A percentile compares a stretch with the other conserved stretches of the same genome.
These are phyloP conservation scores for Fusarium caatingaense DNA, from an alignment of 2,329 filamentous ascomycete species.

Conservation along the genomic window DNA sequence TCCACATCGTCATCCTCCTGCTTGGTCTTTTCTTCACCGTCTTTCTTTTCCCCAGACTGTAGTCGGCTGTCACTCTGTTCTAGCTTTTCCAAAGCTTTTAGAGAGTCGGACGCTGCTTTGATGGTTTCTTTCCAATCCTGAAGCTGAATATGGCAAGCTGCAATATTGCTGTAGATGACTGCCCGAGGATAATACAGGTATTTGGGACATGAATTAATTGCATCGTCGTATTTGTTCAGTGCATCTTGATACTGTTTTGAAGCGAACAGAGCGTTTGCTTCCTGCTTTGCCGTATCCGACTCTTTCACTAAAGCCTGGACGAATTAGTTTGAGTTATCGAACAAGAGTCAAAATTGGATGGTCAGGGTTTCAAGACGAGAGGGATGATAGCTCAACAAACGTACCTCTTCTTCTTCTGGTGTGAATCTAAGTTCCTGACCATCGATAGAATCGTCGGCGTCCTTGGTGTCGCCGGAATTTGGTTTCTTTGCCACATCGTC, in stretches of 20 bases:
- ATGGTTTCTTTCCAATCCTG: conserved; percentile 87
- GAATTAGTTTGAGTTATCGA: not conserved
- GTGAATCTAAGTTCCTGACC: conserved; percentile 57
- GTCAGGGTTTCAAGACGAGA: not conserved
- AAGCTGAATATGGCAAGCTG: conserved; percentile 88
- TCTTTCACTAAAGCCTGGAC: conserved; percentile 73
- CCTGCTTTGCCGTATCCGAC: conserved; percentile 77
- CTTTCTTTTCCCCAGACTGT: conserved; percentile 53
- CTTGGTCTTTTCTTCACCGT: conserved; percentile 50
- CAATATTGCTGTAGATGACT: conserved; percentile 87
- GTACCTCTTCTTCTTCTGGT: conserved; percentile 68
- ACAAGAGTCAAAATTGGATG: not conserved
- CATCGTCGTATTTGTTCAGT: conserved; percentile 84
- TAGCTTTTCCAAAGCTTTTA: conserved; percentile 78
- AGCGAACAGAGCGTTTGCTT: conserved; percentile 84
- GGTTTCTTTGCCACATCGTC: not conserved
- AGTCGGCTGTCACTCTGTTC: conserved; percentile 53
- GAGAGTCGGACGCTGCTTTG: conserved; percentile 75
- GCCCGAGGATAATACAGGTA: conserved; percentile 91
- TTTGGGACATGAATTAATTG: conserved; percentile 80
- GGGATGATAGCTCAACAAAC: conserved; percentile 32
- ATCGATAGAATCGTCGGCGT: conserved; percentile 7
- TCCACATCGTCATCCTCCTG: conserved; percentile 60
- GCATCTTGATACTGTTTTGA: conserved; percentile 79
- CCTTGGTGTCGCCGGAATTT: not conserved